Evolutionary conservation across 2,329 filamentous ascomycete genomes (phyloP).

Genomic region (Trichoderma breve): DNA sequence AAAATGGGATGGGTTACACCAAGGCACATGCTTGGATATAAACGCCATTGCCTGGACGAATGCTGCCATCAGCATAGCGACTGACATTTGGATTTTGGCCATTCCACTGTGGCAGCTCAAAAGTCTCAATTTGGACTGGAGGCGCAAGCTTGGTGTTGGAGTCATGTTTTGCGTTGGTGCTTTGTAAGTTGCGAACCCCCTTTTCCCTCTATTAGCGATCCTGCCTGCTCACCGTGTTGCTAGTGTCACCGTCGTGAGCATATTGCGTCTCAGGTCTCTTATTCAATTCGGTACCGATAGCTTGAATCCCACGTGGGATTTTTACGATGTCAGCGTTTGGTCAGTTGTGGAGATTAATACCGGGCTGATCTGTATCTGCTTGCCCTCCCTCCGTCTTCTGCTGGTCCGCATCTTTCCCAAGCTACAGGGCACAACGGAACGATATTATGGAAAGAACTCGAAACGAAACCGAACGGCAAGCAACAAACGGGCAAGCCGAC

Average conservation of each 20-base stretch:
- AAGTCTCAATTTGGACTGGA: conserved; percentile 43
- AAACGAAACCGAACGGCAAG: conserved; percentile 21
- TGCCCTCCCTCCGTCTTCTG: conserved; percentile 38
- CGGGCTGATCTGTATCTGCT: conserved; percentile 40
- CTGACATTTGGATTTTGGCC: conserved; percentile 52
- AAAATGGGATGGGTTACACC: conserved; percentile 47
- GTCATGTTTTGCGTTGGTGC: conserved; percentile 52
- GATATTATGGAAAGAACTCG: conserved; percentile 30
- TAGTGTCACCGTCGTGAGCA: conserved; percentile 40
- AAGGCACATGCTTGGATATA: conserved; percentile 49
- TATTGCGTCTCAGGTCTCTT: conserved; percentile 37
- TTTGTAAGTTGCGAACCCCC: conserved; percentile 36
- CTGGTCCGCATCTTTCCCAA: conserved; percentile 41
- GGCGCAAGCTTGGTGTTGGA: conserved; percentile 48
- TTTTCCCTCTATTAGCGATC: neutral
- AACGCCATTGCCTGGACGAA: conserved; percentile 51
- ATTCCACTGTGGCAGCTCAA: conserved; percentile 48
- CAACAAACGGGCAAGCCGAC: conserved; percentile 20
- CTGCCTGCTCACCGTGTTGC: neutral
- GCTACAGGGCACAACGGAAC: conserved; percentile 31
- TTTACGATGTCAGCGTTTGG: conserved; percentile 34
- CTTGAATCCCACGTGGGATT: conserved; percentile 38
- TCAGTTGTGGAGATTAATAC: conserved; percentile 41
- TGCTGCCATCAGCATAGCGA: conserved; percentile 50
- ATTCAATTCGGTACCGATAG: conserved; percentile 32